Conservation (phyloP, 805 yeast genomes). For the Danielozyma ontarioensis region DNA sequence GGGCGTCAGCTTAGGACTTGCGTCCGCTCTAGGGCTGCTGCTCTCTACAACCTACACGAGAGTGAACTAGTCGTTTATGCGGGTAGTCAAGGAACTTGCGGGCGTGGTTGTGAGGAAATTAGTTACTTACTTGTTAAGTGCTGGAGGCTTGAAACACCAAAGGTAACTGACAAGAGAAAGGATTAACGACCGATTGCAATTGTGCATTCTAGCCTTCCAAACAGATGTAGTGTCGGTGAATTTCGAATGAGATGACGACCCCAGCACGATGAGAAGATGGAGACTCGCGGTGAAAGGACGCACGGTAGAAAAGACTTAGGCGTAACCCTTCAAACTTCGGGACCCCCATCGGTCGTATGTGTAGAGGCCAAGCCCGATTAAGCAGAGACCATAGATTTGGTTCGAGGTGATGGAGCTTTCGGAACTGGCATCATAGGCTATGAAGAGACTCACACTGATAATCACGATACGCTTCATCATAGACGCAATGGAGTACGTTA, state of each 20-base stretch:
- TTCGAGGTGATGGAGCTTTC: conserved; percentile 29
- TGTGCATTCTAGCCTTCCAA: conserved; percentile 42
- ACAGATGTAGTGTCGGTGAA: too few relatives aligned
- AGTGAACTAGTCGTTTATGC: conserved; percentile 32
- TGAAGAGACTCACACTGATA: conserved; percentile 65
- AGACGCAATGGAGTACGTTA: conserved; percentile 81
- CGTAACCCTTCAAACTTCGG: conserved; percentile 12
- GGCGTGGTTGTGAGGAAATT: conserved; percentile 26
- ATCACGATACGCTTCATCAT: conserved; percentile 86
- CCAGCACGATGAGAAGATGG: too few relatives aligned
- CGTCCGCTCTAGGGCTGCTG: conserved; percentile 30
- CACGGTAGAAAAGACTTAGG: not conserved
- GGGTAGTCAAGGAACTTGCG: conserved; percentile 39
- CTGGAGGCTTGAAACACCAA: too few relatives aligned
- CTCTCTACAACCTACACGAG: conserved; percentile 49
- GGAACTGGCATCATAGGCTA: conserved; percentile 24
- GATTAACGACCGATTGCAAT: conserved; percentile 8
- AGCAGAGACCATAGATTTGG: conserved; percentile 45
- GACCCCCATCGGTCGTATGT: conserved; percentile 63
- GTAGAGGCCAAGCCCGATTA: conserved; percentile 54
- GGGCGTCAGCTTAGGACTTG: conserved; percentile 31
- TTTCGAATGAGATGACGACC: too few relatives aligned
- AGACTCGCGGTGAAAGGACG: too few relatives aligned
- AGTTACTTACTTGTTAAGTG: not conserved
- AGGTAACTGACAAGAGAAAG: not conserved